Evolutionary conservation across 164 flowering plant species (phyloP), one percentile per base, ranked within the genome.

Genomic region (Nymphaea colorata): DNA sequence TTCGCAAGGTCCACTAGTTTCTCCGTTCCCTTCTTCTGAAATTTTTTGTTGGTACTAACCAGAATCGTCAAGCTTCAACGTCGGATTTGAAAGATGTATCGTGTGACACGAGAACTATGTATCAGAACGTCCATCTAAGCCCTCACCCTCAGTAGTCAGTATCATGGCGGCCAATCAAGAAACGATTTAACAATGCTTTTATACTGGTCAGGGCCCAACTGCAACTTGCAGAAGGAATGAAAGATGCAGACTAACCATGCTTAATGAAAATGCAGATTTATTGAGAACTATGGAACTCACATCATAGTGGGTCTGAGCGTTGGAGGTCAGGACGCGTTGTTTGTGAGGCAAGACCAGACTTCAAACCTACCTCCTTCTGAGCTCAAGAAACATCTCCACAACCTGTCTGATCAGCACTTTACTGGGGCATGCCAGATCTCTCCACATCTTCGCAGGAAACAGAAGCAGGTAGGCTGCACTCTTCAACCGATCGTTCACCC

Each of bases 221-320:
- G 36, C 36, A 25, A 25, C 36, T 25, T 25, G 36, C 36, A 25
- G 36, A 25, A 25, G 36, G 36, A 25, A 25, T 25, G 36, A 25
- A 25, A 25, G 1, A 25, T 25, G 36, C 36, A 25, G 36, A 25
- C 14, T 51, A 51, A 51, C 14, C 57, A 8, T 7, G 57, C 8
- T 51, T 51, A 51, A 51, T 51, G 57, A 15, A 8, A 51, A 51
- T 51, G 59, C 82, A 89, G 96, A 68, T 93, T 93, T 76, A 89
- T 93, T 17, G 86, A 87, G 76, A 87, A 77, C 62, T 93, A 87
- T 77, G 96, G 98, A 55, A 93, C 98, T 0, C 96, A 93, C 71
- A 75, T 93, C 3, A 76, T 93, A 3, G 92, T 89, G 43, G 96
- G 93, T 18, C 16, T 88, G 64, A 76, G 88, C 72, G 64, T 93